These are phyloP conservation scores for Begonia fuchsioides DNA, from an alignment of 306 rosid species.

Conservation along the genomic window DNA sequence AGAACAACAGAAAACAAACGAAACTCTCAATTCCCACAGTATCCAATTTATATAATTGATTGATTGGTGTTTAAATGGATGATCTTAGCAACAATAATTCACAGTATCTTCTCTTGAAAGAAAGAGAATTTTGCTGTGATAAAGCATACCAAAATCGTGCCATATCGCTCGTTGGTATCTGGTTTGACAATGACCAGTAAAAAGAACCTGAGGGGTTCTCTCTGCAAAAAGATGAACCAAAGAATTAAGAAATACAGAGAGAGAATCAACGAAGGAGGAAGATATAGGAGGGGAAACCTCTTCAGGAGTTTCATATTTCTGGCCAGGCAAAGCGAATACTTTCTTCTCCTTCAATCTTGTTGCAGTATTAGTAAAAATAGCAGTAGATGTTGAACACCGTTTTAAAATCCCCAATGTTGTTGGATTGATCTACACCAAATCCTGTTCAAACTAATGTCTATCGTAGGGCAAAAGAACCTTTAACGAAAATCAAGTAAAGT, in stretches of 20 bases:
- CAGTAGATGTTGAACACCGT: conserved; percentile 9
- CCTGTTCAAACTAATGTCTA: background rate
- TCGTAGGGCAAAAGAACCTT: too few species aligned
- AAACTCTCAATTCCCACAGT: too few species aligned
- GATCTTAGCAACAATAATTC: too few species aligned
- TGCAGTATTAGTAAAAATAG: conserved; percentile 19
- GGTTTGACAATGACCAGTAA: conserved; percentile 76
- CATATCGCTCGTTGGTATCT: conserved; percentile 86
- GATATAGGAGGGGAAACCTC: conserved; percentile 36
- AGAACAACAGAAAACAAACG: too few species aligned
- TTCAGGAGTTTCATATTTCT: conserved; percentile 85
- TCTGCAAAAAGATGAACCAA: conserved; percentile 35
- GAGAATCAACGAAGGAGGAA: conserved; percentile 11
- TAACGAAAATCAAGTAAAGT: background rate
- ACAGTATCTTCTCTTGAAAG: too few species aligned
- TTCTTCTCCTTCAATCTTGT: conserved; percentile 68
- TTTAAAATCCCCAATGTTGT: conserved; percentile 33
- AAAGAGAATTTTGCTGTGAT: background rate
- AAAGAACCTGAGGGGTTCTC: conserved; percentile 84
- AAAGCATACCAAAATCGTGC: conserved; percentile 66
- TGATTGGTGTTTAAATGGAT: too few species aligned
- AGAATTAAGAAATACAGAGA: conserved; percentile 6
- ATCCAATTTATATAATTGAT: too few species aligned
- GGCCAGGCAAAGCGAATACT: conserved; percentile 69
- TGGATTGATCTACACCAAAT: conserved; percentile 49